A percentile compares a stretch with the other conserved stretches of the same genome.
Evolutionary conservation across 257 asterid species (phyloP).

Genomic region (Salvia splendens): DNA sequence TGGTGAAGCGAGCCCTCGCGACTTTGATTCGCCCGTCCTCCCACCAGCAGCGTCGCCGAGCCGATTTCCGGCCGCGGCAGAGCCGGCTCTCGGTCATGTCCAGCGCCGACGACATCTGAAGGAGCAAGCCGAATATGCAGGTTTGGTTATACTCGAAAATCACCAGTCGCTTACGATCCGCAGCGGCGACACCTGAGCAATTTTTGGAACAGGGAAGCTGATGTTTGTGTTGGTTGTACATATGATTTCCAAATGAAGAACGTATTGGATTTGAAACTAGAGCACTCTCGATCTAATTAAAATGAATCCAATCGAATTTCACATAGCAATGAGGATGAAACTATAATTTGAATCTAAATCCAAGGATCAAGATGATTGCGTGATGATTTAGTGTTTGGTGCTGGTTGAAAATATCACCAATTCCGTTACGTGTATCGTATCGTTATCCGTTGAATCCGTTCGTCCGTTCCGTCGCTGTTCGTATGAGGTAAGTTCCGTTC

Average conservation of each 20-base stretch:
- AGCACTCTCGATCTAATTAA: constrained; percentile 27
- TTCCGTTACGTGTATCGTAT: constrained; percentile 29
- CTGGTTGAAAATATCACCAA: constrained; percentile 5
- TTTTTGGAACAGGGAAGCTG: constrained; percentile 44
- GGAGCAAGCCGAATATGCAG: constrained; percentile 37
- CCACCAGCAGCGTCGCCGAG: constrained; percentile 72
- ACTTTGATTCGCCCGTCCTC: constrained; percentile 80
- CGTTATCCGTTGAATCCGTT: constrained; percentile 29
- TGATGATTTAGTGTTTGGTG: constrained; percentile 30
- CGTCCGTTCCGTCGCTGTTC: constrained; percentile 15
- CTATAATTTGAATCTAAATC: constrained; percentile 21
- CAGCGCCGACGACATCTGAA: constrained; percentile 39
- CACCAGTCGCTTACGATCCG: constrained; percentile 19
- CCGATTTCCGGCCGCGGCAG: constrained; percentile 52
- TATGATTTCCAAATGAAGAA: constrained; percentile 43
- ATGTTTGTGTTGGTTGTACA: constrained; percentile 41
- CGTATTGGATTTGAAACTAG: constrained; percentile 36
- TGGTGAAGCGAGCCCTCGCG: constrained; percentile 75
- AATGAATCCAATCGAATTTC: constrained; percentile 17
- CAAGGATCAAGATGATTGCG: constrained; percentile 5
- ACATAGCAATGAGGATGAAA: constrained; percentile 29
- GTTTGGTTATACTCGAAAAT: constrained; percentile 37
- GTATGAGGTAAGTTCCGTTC: constrained; percentile 32
- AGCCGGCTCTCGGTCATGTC: constrained; percentile 78
- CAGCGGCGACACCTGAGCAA: constrained; percentile 41